Conservation (phyloP, 768 basidiomycete genomes). For the Tulasnella sp. region DNA sequence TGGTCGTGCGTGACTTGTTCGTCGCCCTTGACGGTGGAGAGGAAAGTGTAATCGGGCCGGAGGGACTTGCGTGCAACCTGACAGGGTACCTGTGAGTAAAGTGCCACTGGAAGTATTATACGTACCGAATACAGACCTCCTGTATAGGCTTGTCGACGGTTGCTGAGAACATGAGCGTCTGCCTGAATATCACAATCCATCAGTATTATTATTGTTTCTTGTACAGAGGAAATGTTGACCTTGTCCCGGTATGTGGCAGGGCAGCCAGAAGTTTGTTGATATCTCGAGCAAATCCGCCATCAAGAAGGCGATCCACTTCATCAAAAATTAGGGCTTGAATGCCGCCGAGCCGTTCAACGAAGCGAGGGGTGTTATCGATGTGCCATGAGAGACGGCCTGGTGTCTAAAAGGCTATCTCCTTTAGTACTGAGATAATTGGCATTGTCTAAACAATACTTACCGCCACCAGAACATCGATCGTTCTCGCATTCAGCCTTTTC, state of each 20-base stretch:
- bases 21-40: conserved; percentile 47
- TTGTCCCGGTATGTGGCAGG: conserved; percentile 47
- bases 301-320: conserved; percentile 82
- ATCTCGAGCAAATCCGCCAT: conserved; percentile 89
- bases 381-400: background rate
- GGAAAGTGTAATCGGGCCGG: conserved; percentile 32
- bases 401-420: conserved; percentile 23
- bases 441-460: conserved; percentile 65
- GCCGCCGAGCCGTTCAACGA: too few relatives aligned
- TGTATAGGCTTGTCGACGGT: conserved; percentile 38
- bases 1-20: conserved; percentile 54
- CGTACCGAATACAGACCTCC: too few relatives aligned
- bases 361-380: conserved; percentile 32
- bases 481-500: conserved; percentile 48
- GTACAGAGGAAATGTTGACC: conserved; percentile 25
- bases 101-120: too few relatives aligned
- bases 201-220: too few relatives aligned
- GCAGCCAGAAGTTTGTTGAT: conserved; percentile 57
- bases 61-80: conserved; percentile 33
- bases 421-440: conserved; percentile 50
- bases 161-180: conserved; percentile 86
- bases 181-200: too few relatives aligned
- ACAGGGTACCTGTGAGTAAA: background rate
- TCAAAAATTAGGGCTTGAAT: conserved; percentile 54
- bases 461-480: conserved; percentile 73